Evolutionary conservation across 495 filamentous ascomycete genomes (phyloP), one percentile per base, ranked within the genome.

Genomic region (Filosporella fistucella): DNA sequence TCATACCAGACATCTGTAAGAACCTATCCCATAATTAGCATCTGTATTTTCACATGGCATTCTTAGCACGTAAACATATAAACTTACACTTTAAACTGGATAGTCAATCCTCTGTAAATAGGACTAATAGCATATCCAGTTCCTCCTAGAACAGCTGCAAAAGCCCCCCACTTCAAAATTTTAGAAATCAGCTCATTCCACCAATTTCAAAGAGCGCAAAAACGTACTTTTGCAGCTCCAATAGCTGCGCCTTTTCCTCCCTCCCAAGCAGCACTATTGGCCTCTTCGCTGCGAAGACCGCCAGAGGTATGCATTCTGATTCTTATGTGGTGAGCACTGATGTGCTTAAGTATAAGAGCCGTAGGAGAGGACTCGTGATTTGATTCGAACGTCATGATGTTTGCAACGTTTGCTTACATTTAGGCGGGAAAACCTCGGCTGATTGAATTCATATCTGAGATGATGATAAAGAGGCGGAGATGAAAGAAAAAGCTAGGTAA

Each of bases 71-170:
- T 18, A 12, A 45, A 12, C 7, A 17, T 38, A 23, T 24, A 12
- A 54, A 67, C 80, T 52, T 76, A 88, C 71, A 91, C 80, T 69
- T 95, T 96, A 67, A 95, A 96, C 62, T 95, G 90, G 16, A 89
- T 69, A 2, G 90, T 96, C 54, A 95, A 61, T 0, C 85, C 79
- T 21, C 89, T 78, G 57, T 95, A 96, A 12, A 96, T 55, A 7
- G 88, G 88, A 14, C 81, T 82, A 45, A 81, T 59, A 28, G 63
- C 58, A 54, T 80, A 85, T 1, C 73, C 82, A 8, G 72, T 21
- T 17, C 65, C 76, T 21, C 74, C 81, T 32, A 84, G 68, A 20
- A 75, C 49, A 3, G 72, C 80, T n/a, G 69, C 68, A 21, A 68
- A 76, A 23, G 75, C 55, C 22, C 85, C 85, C 80, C 80, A 88